Evolutionary conservation across 129 eudicot genomes (phyloP).

Genomic region (Helianthus annuus): DNA sequence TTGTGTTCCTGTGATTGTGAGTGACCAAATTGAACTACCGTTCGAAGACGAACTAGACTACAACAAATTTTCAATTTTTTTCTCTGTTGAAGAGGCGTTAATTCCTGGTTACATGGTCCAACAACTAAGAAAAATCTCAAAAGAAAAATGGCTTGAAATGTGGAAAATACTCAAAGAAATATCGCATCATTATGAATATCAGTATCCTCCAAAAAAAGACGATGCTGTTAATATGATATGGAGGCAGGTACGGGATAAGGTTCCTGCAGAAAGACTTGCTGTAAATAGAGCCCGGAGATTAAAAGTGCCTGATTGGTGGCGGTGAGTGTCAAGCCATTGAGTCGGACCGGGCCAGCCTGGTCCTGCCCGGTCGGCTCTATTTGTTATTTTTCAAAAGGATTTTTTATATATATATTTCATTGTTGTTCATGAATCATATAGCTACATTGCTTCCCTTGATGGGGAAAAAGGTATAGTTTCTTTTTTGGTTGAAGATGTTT

Average conservation of each 20-base stretch:
- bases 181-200: slow-evolving; percentile 79
- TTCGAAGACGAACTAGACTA: slow-evolving; percentile 87
- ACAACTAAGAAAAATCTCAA: slow-evolving; percentile 60
- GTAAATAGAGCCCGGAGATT: slow-evolving; percentile 84
- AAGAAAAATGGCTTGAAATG: slow-evolving; percentile 76
- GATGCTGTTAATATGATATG: slow-evolving; percentile 97
- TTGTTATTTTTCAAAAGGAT: background rate
- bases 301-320: slow-evolving; percentile 98
- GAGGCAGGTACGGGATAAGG: slow-evolving; percentile 80
- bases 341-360: background rate
- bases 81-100: slow-evolving; percentile 72
- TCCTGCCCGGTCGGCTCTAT: background rate
- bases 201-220: slow-evolving; percentile 79
- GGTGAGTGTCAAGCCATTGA: slow-evolving; percentile 9
- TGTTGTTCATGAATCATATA: slow-evolving; percentile 11
- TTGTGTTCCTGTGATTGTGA: slow-evolving; percentile 91
- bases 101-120: slow-evolving; percentile 66
- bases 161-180: slow-evolving; percentile 68
- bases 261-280: slow-evolving; percentile 76
- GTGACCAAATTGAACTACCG: slow-evolving; percentile 88
- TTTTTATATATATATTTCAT: background rate
- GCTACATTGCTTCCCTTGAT: slow-evolving; percentile 13
- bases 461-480: slow-evolving; percentile 2
- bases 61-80: slow-evolving; percentile 67
- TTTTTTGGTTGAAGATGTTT: background rate